Evolutionary conservation across 352 stramenopile species (phyloP), one percentile per base, ranked within the genome.

Genomic region (Pythium periplocum): DNA sequence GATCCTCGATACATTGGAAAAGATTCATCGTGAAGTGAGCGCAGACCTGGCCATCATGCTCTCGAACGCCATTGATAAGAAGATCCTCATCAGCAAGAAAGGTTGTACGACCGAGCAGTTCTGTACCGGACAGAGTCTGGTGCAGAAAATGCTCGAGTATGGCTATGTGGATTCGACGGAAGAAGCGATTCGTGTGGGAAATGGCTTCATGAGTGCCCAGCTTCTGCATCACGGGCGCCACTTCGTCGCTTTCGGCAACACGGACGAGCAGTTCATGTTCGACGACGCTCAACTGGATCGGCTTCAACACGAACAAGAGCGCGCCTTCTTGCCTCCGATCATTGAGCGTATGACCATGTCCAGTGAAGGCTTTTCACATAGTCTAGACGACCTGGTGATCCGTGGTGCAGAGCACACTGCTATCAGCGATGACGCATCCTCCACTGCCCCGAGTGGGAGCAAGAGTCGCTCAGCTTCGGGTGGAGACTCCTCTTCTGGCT

Each of bases 141-240:
- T 87, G 48, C 62, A 88, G 51, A 70, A 62, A 41, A 84, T 91
- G 76, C 49, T 88, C 5, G 63, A 79, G 53, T 62, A 80, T 9
- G 70, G 75, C 35, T 72, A 76, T 37, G 78, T 87, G 36, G 60
- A 73, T 39, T 78, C 62, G 0, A 56, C 68, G 8, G 63, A 65
- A 12, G 75, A 90, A 55, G 74, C 71, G 10, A 69, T 71, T 46
- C 70, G 80, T 0, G 39, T 83, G 35, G 76, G 80, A 33, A 84
- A 86, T 41, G 77, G 67, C 1, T 59, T 91, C 26, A 80, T 89
- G 74, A 83, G 75, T 52, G 61, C 73, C 7, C 76, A 78, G 6
- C 71, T 85, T n/a, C 48, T 91, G 17, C 80, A 91, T 34, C 80
- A 91, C 47, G 48, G 51, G 4, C 61, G 65, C 3, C 76, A 87